Evolutionary conservation across 1,284 basidiomycete species (phyloP), one percentile per base, ranked within the genome.

Genomic region (Fomitopsis palustris): DNA sequence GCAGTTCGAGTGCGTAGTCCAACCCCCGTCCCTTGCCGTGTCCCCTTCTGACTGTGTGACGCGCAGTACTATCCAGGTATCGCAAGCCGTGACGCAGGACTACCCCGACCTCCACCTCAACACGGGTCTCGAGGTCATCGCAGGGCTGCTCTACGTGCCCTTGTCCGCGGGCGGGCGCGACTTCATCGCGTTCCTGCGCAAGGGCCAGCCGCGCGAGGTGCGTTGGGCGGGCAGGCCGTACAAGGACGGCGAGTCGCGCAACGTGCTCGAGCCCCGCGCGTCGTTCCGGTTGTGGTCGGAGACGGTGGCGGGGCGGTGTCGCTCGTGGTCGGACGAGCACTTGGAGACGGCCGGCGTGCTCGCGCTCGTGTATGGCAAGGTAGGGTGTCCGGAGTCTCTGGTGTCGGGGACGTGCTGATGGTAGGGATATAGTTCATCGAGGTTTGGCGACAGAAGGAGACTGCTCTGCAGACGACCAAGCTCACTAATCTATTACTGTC

Each of bases 401-500:
- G 25, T 19, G 54, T 33, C 21, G 21, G 19, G 42, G 19, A 35
- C 12, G 6, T 52, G 49, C 23, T 41, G 31, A 29, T 56, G 37
- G 43, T 27, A 53, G 12, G 42, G 53, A 17, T 29, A 17, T 47
- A 91, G 84, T 94, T 93, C 75, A 92, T 93, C 64, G 89, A 92
- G 69, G 92, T 95, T 3, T 95, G 93, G 93, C 77, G 93, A 64
- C 88, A 95, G 70, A 92, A 93, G 68, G 91, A 95, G 73, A 85
- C 78, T 43, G 90, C 90, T 16, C 73, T 93, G 62, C 86, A 87
- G 69, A 85, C 84, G 14, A 94, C 87, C 54, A 91, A 90, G 70
- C 76, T 95, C 55, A 93, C 92, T 17, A 88, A 88, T 56, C 76
- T 95, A 3, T 69, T 96, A 49, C 75, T 95, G 17, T 91, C 90